Evolutionary conservation across 2,329 filamentous ascomycete species (phyloP).

Genomic region (Colletotrichum sp.): DNA sequence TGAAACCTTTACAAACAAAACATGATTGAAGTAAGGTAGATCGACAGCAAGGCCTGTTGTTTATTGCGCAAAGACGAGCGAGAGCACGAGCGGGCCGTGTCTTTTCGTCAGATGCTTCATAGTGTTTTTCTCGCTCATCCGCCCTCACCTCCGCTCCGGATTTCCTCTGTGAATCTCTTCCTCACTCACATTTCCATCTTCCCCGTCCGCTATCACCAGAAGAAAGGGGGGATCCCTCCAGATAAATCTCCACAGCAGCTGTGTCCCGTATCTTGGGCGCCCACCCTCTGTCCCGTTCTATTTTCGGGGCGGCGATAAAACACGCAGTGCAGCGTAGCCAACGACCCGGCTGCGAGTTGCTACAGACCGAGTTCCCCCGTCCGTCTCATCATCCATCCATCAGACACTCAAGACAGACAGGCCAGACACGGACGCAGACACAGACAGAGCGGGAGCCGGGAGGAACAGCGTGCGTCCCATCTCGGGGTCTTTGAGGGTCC

Average conservation of each 20-base stretch:
- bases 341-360: background rate
- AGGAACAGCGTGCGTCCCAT: slow-evolving; percentile 18
- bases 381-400: slow-evolving; percentile 17
- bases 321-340: slow-evolving; percentile 8
- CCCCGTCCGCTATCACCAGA: background rate
- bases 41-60: background rate
- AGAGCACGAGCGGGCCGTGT: background rate
- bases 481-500: background rate
- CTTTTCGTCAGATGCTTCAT: background rate
- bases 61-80: background rate
- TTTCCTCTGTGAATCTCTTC: slow-evolving; percentile 3
- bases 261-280: background rate
- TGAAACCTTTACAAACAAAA: slow-evolving; percentile 15
- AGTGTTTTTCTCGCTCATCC: background rate
- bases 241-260: slow-evolving; percentile 7
- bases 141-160: slow-evolving; percentile 19
- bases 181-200: background rate
- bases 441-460: background rate
- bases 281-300: slow-evolving; percentile 11
- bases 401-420: slow-evolving; percentile 2
- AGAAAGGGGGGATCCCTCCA: slow-evolving; percentile 17
- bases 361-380: slow-evolving; percentile 3
- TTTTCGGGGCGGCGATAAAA: slow-evolving; percentile 21
- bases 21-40: background rate
- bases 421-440: background rate